Percentiles rank a stretch among this genome's conserved stretches.
Evolutionary conservation across 306 rosid species (phyloP).

Genomic region (Castanospermum australe): DNA sequence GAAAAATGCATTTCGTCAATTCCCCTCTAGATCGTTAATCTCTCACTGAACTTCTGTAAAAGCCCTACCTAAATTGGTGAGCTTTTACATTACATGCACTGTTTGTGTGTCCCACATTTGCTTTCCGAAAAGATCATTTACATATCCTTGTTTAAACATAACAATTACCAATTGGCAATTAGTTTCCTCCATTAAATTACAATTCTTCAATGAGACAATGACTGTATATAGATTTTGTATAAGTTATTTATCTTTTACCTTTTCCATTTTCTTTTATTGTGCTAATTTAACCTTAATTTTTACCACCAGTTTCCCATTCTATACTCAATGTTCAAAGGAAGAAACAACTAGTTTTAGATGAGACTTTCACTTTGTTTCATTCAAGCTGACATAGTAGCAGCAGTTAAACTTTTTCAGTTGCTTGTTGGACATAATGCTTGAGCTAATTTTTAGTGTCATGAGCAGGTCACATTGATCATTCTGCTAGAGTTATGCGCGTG

Average conservation of each 20-base stretch:
- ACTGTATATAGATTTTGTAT: not conserved
- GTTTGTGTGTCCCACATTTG: not conserved
- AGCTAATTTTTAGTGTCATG: conserved; percentile 18
- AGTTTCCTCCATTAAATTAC: too few species aligned
- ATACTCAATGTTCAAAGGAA: too few species aligned
- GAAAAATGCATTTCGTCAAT: not conserved
- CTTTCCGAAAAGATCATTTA: too few species aligned
- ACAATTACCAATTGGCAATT: not conserved
- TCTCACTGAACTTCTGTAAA: too few species aligned
- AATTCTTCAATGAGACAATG: too few species aligned
- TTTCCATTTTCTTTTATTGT: too few species aligned
- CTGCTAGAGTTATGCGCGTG: conserved; percentile 84
- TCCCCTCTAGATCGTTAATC: too few species aligned
- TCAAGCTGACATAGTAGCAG: not conserved
- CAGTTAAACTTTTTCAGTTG: not conserved
- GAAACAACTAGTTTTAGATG: not conserved
- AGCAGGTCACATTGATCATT: conserved; percentile 86
- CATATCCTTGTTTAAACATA: not conserved
- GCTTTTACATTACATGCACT: too few species aligned
- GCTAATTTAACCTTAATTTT: not conserved
- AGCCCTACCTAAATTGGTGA: too few species aligned
- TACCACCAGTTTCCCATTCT: not conserved
- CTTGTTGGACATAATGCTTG: not conserved
- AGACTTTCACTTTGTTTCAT: not conserved
- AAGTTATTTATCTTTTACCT: not conserved